Evolutionary conservation across 2,329 filamentous ascomycete genomes (phyloP).

Genomic region (Colletotrichum tropicicola): DNA sequence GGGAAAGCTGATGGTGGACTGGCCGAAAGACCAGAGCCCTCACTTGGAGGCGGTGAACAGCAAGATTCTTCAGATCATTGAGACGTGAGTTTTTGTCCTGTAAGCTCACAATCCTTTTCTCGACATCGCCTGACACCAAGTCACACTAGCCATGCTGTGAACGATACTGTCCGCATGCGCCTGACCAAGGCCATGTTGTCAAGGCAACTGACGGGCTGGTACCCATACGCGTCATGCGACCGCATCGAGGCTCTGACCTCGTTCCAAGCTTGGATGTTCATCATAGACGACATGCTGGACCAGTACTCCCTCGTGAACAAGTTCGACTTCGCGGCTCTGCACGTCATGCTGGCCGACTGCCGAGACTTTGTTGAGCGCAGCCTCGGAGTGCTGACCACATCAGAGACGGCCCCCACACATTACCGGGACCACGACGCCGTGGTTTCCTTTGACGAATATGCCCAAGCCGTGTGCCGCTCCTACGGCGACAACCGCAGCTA

Average conservation of each 20-base stretch:
- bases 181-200: slow-evolving; percentile 25
- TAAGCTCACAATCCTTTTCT: background rate
- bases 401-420: background rate
- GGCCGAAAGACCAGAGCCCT: slow-evolving; percentile 5
- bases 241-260: slow-evolving; percentile 18
- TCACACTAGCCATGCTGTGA: slow-evolving; percentile 8
- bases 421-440: slow-evolving; percentile 16
- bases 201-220: slow-evolving; percentile 18
- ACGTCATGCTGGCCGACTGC: slow-evolving; percentile 16
- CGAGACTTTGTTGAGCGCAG: slow-evolving; percentile 18
- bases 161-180: slow-evolving; percentile 13
- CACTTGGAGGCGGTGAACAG: slow-evolving; percentile 2
- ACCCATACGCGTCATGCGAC: slow-evolving; percentile 13
- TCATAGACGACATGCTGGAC: slow-evolving; percentile 21
- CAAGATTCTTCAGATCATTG: slow-evolving; percentile 13
- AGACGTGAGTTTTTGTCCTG: background rate
- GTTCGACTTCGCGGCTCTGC: background rate
- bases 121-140: background rate
- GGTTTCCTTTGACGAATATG: slow-evolving; percentile 4
- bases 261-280: slow-evolving; percentile 23
- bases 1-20: slow-evolving; percentile 3
- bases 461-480: background rate
- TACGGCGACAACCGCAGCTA: background rate
- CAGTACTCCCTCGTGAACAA: slow-evolving; percentile 3
- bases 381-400: background rate